Evolutionary conservation across 140 eudicot genomes (phyloP).

Genomic region (Eryngium alpinum): DNA sequence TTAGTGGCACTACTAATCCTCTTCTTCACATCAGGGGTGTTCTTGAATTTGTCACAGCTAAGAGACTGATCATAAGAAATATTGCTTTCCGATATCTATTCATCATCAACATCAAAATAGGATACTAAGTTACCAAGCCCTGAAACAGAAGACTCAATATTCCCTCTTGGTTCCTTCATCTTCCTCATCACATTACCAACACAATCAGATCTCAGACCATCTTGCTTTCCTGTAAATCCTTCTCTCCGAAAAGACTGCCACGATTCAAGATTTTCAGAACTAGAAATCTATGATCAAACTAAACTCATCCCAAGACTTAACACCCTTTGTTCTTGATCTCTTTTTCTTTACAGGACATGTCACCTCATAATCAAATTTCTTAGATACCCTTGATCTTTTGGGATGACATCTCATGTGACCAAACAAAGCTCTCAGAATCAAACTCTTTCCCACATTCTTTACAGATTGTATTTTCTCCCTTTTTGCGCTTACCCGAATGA

Average conservation of each 20-base stretch:
- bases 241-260: background rate
- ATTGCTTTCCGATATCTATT: slow-evolving; percentile 27
- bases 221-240: slow-evolving; percentile 6
- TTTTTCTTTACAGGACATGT: slow-evolving; percentile 39
- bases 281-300: slow-evolving; percentile 16
- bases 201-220: background rate
- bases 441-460: slow-evolving; percentile 67
- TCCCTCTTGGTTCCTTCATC: slow-evolving; percentile 8
- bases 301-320: slow-evolving; percentile 28
- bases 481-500: slow-evolving; percentile 34
- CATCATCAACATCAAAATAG: slow-evolving; percentile 21
- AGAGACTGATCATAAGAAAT: slow-evolving; percentile 29
- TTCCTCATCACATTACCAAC: slow-evolving; percentile 7
- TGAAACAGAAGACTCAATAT: slow-evolving; percentile 9
- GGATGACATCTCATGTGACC: slow-evolving; percentile 88
- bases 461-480: slow-evolving; percentile 25
- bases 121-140: slow-evolving; percentile 15
- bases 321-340: slow-evolving; percentile 53
- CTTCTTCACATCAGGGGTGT: slow-evolving; percentile 2
- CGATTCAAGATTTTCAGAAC: slow-evolving; percentile 19
- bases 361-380: slow-evolving; percentile 15
- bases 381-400: slow-evolving; percentile 28
- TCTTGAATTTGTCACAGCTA: slow-evolving; percentile 10
- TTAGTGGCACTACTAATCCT: background rate
- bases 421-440: slow-evolving; percentile 71